Percentiles rank a stretch among this genome's conserved stretches.
These are phyloP conservation scores for Trametes versicolor DNA, from an alignment of 1,284 basidiomycete genomes.

Conservation along the genomic window DNA sequence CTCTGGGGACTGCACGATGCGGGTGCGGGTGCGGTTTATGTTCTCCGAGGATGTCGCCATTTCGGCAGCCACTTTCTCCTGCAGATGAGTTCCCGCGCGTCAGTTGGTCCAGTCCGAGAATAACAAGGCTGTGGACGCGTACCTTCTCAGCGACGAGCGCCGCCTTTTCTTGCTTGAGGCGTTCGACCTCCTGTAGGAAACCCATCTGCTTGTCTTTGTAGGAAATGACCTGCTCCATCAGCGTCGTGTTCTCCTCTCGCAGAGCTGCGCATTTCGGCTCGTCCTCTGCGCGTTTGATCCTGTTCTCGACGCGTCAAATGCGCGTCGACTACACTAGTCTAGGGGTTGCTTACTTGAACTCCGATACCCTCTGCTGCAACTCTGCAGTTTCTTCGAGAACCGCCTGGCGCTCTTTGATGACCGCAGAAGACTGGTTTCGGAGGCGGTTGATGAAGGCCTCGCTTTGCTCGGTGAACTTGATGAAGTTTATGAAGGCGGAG, in stretches of 20 bases:
- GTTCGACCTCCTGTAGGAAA: slow-evolving; percentile 67
- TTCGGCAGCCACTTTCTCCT: slow-evolving; percentile 71
- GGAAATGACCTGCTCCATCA: slow-evolving; percentile 71
- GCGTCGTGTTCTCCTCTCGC: slow-evolving; percentile 65
- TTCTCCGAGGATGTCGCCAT: slow-evolving; percentile 65
- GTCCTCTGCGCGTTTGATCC: slow-evolving; percentile 74
- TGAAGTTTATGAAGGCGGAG: slow-evolving; percentile 92
- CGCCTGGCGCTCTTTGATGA: slow-evolving; percentile 65
- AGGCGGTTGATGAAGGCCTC: slow-evolving; percentile 66
- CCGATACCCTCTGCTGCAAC: slow-evolving; percentile 62
- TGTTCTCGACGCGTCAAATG: slow-evolving; percentile 41
- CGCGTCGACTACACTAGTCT: not conserved
- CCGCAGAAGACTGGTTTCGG: slow-evolving; percentile 64
- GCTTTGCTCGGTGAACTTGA: slow-evolving; percentile 87
- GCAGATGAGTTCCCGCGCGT: not conserved
- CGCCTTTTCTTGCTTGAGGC: slow-evolving; percentile 74
- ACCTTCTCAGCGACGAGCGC: slow-evolving; percentile 63
- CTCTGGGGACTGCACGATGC: slow-evolving; percentile 90
- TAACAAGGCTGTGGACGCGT: not conserved
- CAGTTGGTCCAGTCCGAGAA: not conserved
- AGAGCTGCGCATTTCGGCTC: slow-evolving; percentile 74
- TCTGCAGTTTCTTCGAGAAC: slow-evolving; percentile 62
- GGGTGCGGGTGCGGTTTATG: slow-evolving; percentile 67
- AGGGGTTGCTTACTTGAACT: slow-evolving; percentile 65
- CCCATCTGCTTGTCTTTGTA: slow-evolving; percentile 73